A percentile compares a stretch with the other conserved stretches of the same genome.
Conservation (phyloP, 2,329 filamentous ascomycete genomes). For the Aspergillus ochraceus region DNA sequence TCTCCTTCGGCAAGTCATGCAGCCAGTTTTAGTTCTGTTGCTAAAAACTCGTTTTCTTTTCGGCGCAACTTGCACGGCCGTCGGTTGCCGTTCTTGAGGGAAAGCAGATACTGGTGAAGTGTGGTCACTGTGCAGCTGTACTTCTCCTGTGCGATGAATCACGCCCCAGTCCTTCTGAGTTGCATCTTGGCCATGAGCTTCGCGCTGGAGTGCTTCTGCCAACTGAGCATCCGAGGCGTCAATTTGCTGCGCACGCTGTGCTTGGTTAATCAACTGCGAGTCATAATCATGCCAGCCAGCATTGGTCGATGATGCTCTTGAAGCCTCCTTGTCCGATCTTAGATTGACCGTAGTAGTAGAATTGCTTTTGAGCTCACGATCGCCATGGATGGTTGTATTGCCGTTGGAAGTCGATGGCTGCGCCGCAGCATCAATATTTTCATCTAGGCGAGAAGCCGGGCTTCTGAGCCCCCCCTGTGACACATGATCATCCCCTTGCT, state of each 20-base stretch:
- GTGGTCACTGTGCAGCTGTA: constrained; percentile 35
- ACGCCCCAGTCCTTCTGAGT: constrained; percentile 31
- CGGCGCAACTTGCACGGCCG: constrained; percentile 40
- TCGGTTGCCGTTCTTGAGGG: constrained; percentile 32
- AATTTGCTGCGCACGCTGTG: constrained; percentile 47
- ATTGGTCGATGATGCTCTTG: constrained; percentile 27
- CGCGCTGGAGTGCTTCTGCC: constrained; percentile 53
- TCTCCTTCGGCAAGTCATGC: constrained; percentile 82
- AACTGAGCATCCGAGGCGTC: constrained; percentile 52
- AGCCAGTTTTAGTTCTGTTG: constrained; percentile 94
- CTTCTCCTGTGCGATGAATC: constrained; percentile 38
- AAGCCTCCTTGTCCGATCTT: constrained; percentile 29
- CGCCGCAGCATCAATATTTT: constrained; percentile 24
- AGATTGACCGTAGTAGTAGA: constrained; percentile 21
- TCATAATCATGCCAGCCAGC: constrained; percentile 41
- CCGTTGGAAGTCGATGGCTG: constrained; percentile 22
- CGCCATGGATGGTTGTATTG: constrained; percentile 14
- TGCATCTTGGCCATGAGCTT: constrained; percentile 45
- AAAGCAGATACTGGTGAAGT: constrained; percentile 34
- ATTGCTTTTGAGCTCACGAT: constrained; percentile 22
- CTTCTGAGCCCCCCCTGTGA: constrained; percentile 37
- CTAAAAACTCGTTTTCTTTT: constrained; percentile 67
- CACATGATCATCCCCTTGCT: constrained; percentile 39
- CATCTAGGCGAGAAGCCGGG: constrained; percentile 41
- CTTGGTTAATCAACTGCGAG: constrained; percentile 45